Evolutionary conservation across 2,329 filamentous ascomycete species (phyloP), one percentile per base, ranked within the genome.

Genomic region (Teratosphaeria nubilosa): DNA sequence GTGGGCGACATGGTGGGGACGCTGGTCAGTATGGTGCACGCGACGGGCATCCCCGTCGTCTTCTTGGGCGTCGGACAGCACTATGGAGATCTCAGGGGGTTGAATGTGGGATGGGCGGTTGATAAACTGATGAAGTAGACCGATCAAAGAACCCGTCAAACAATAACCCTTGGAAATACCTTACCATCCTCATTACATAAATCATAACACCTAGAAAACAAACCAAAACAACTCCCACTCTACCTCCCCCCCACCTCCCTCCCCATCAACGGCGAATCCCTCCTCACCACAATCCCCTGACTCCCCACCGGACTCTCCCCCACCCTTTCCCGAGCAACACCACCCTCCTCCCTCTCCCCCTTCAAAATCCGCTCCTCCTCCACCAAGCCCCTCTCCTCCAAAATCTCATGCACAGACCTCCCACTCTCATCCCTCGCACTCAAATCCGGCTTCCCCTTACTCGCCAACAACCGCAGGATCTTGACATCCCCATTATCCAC

Each of bases 1-100:
- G 95, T 99, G 41, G 95, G 94, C n/a, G 92, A 96, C 76, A 97
- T 97, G 91, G 91, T 96, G 51, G 91, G 86, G 1, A 96, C 92
- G 2, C 78, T 99, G 63, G 94, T 99, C 62, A 96, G 90, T 72
- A 92, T 99, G 79, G 92, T 99, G 45, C 92, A 97, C 76, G 92
- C 94, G 2, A 99, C 95, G 3, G 68, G 92, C 30, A 95, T 99
- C 52, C 95, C 95, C 0, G 91, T 99, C 22, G 81, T 97, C 11
- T 99, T 99, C 70, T 82, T 99, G 64, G 94, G 86, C 1, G 82
- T 85, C 45, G 84, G 84, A 4, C 84, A 86, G 73, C 83, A 86
- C 71, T 86, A 86, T 69, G 82, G 82, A 30, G 84, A 86, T 73
- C 66, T 86, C 66, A 77, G 84, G 66, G 82, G 81, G 25, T 68